phyloP scores from a whole-genome alignment of 2,329 filamentous ascomycete species.

The Xylogone sp. region DNA sequence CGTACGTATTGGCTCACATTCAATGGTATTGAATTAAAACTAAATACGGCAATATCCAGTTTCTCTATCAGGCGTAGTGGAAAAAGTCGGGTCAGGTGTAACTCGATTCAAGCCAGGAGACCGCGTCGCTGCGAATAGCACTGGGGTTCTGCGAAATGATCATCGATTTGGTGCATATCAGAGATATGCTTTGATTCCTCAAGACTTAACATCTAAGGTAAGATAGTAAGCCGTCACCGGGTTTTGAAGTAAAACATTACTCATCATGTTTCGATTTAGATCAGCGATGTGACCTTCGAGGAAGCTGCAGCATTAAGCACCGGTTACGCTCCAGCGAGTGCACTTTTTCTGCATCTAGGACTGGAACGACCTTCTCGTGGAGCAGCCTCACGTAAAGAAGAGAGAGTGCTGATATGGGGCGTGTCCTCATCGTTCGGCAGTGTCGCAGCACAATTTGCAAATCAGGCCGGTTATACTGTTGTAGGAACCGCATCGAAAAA shows the following conservation, averaged over 20 bases:
- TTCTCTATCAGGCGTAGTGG: background rate
- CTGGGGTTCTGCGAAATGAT: background rate
- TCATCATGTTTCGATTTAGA: background rate
- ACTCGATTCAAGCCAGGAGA: slow-evolving; percentile 1
- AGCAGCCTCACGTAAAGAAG: slow-evolving; percentile 16
- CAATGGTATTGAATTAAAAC: background rate
- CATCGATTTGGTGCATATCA: background rate
- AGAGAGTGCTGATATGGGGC: slow-evolving; percentile 31
- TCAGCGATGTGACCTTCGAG: background rate
- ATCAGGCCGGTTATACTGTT: slow-evolving; percentile 27
- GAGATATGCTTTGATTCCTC: background rate
- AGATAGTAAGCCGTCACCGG: background rate
- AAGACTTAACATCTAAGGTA: background rate
- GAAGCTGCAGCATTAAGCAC: background rate
- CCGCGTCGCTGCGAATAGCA: background rate
- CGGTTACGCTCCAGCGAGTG: background rate
- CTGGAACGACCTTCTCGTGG: slow-evolving; percentile 3
- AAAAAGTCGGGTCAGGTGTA: background rate
- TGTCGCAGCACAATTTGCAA: slow-evolving; percentile 24
- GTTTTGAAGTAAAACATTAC: background rate
- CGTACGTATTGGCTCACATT: background rate
- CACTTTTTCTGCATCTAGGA: slow-evolving; percentile 1
- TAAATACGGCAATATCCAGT: background rate
- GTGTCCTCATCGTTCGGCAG: slow-evolving; percentile 27
- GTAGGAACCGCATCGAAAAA: slow-evolving; percentile 29